Evolutionary conservation across 371 early-diverging fungal species (phyloP).

Genomic region (Haplosporangium sp.): DNA sequence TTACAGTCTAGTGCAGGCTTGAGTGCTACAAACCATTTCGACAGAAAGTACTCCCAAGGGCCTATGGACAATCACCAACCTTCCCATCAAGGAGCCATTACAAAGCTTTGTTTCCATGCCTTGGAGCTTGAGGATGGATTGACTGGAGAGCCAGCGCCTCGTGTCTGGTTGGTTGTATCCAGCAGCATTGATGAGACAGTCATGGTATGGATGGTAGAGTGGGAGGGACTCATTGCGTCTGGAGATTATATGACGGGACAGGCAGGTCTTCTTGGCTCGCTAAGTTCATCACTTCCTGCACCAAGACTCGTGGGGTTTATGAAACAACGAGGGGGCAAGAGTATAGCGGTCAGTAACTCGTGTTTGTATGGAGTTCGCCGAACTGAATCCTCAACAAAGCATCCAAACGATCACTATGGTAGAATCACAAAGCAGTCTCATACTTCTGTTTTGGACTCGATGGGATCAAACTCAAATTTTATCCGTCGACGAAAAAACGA

Average conservation of each 20-base stretch:
- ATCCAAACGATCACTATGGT: not conserved
- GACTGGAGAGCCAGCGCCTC: slow-evolving; percentile 47
- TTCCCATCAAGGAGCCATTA: slow-evolving; percentile 43
- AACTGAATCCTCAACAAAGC: slow-evolving; percentile 18
- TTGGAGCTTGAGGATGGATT: slow-evolving; percentile 47
- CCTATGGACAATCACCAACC: slow-evolving; percentile 30
- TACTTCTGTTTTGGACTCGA: slow-evolving; percentile 24
- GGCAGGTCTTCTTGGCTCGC: slow-evolving; percentile 1
- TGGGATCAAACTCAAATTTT: not conserved
- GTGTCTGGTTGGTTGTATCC: slow-evolving; percentile 52
- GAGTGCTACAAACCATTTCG: not conserved
- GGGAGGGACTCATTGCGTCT: slow-evolving; percentile 44
- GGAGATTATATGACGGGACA: not conserved
- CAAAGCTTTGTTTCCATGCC: slow-evolving; percentile 44
- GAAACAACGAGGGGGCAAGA: slow-evolving; percentile 51
- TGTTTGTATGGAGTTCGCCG: slow-evolving; percentile 49
- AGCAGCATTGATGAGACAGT: slow-evolving; percentile 49
- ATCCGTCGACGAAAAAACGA: slow-evolving; percentile 30
- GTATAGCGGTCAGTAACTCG: slow-evolving; percentile 41
- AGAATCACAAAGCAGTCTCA: slow-evolving; percentile 20
- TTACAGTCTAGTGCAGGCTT: not conserved
- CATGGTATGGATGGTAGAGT: slow-evolving; percentile 54
- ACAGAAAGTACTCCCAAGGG: slow-evolving; percentile 10
- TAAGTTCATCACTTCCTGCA: slow-evolving; percentile 47
- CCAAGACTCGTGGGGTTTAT: slow-evolving; percentile 51